Evolutionary conservation across 495 filamentous ascomycete species (phyloP).

Genomic region (Neurospora tetrasperma): DNA sequence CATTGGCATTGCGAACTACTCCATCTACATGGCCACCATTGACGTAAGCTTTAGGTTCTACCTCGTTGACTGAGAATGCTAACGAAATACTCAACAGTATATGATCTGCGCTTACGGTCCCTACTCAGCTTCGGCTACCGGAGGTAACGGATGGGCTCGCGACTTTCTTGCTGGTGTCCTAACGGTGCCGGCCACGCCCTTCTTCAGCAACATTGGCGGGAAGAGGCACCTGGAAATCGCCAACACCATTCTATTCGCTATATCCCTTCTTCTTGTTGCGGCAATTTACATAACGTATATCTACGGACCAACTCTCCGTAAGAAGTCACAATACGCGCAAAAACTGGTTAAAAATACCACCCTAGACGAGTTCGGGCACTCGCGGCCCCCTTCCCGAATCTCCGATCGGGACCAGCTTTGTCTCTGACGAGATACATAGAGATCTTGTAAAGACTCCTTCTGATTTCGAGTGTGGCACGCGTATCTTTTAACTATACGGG

Average conservation of each 20-base stretch:
- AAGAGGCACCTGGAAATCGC: conserved; percentile 51
- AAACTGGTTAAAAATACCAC: conserved; percentile 34
- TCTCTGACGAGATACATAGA: neutral
- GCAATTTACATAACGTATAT: conserved; percentile 73
- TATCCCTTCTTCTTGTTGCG: conserved; percentile 57
- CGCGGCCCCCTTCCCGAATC: neutral
- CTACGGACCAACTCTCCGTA: conserved; percentile 58
- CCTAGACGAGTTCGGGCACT: conserved; percentile 3
- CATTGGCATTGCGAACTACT: conserved; percentile 61
- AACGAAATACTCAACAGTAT: conserved; percentile 30
- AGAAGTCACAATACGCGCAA: conserved; percentile 65
- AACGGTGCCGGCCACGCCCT: conserved; percentile 64
- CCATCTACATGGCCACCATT: conserved; percentile 71
- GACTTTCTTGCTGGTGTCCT: conserved; percentile 77
- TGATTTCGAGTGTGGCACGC: neutral
- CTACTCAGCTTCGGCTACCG: conserved; percentile 69
- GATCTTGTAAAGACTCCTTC: neutral
- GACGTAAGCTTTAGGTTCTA: conserved; percentile 29
- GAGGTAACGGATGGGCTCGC: conserved; percentile 58
- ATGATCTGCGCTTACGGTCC: conserved; percentile 75
- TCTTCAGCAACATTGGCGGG: conserved; percentile 52
- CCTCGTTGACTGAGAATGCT: neutral
- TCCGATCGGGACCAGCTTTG: neutral
- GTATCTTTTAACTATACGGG: neutral
- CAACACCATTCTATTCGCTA: conserved; percentile 60